Base-by-base conservation (phyloP, 371 early-diverging fungal genomes). In the Hamiltosporidium magnivora region DNA sequence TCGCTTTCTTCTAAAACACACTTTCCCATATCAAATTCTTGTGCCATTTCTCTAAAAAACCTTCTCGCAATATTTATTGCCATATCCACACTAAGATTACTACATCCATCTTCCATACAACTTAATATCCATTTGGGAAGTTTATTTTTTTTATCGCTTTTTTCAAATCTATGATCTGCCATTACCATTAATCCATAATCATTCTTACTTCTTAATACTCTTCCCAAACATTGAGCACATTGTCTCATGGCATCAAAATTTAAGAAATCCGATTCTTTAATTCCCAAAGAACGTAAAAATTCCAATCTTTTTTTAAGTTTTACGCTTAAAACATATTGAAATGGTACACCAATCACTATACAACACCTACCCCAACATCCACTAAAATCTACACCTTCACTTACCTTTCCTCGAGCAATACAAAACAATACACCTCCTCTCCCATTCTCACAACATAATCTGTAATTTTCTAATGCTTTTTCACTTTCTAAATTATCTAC, bases 151-250 rank as follows among this genome's bases (percentile, higher is more conserved):
- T 94, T 96, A 75, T 96, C 97, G 1, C 86, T 84, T 37, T 90
- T 84, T 36, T 90, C 89, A 82, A 92, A 99, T 69, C 98, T 83
- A 86, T 92, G 90, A 76, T 99, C 99, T 2, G 96, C 96, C 84
- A 99, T 88, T 40, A 99, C 86, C 96, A 97, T 96, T 44, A 99
- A 75, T 12, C 99, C 99, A 78, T 99, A 99, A 77, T 99, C 99
- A 0, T 89, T 90, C 76, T 94, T 97, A 72, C 94, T 94, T 62
- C 99, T 84, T 66, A 99, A 69, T 6, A 96, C 98, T 66, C 97
- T 86, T 42, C 98, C 97, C 41, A 82, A 58, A 80, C 97, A 99
- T 83, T 99, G 97, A 4, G 98, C 95, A 64, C 96, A 95, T 81
- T 97, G 98, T 3, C 98, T 87, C 86, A 99, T 88, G 0, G 99